Conservation (phyloP, 768 basidiomycete genomes). For the Thelephora ganbajun region DNA sequence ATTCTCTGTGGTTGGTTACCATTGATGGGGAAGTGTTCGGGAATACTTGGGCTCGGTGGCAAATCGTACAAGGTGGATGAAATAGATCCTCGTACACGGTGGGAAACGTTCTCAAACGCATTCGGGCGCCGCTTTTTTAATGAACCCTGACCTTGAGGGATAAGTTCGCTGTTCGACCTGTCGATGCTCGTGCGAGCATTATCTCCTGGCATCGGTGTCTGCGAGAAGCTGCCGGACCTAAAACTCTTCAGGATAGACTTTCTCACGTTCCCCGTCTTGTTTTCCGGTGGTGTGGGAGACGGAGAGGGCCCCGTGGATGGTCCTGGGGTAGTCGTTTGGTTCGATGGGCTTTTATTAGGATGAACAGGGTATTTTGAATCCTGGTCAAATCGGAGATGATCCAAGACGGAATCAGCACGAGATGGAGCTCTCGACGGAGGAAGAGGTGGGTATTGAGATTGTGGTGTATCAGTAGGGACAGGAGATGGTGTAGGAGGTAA, state of each 20-base stretch:
- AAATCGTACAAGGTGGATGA: slow-evolving; percentile 29
- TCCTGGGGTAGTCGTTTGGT: slow-evolving; percentile 3
- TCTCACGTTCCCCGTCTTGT: slow-evolving; percentile 30
- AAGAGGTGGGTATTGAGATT: slow-evolving; percentile 4
- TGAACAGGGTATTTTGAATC: slow-evolving; percentile 51
- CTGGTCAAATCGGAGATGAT: slow-evolving; percentile 56
- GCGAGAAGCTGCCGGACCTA: slow-evolving; percentile 36
- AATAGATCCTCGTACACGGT: slow-evolving; percentile 14
- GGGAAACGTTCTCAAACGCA: slow-evolving; percentile 28
- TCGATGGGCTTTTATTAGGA: slow-evolving; percentile 16
- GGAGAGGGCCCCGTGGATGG: slow-evolving; percentile 9
- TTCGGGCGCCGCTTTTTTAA: slow-evolving; percentile 31
- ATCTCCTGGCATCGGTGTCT: slow-evolving; percentile 11
- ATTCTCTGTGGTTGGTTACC: no score
- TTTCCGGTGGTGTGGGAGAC: slow-evolving; percentile 15
- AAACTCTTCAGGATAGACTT: slow-evolving; percentile 55
- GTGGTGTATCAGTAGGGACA: neutral
- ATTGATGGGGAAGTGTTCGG: slow-evolving; percentile 18
- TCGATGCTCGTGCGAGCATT: slow-evolving; percentile 6
- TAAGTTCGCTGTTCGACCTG: slow-evolving; percentile 20
- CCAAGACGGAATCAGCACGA: slow-evolving; percentile 20
- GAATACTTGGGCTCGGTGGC: slow-evolving; percentile 52
- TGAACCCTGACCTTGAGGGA: slow-evolving; percentile 20
- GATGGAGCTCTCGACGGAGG: slow-evolving; percentile 7
- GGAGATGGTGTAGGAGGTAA: neutral